A percentile compares a stretch with the other conserved stretches of the same genome.
Evolutionary conservation across 257 asterid genomes (phyloP).

Genomic region (Solanum gandarillasii): DNA sequence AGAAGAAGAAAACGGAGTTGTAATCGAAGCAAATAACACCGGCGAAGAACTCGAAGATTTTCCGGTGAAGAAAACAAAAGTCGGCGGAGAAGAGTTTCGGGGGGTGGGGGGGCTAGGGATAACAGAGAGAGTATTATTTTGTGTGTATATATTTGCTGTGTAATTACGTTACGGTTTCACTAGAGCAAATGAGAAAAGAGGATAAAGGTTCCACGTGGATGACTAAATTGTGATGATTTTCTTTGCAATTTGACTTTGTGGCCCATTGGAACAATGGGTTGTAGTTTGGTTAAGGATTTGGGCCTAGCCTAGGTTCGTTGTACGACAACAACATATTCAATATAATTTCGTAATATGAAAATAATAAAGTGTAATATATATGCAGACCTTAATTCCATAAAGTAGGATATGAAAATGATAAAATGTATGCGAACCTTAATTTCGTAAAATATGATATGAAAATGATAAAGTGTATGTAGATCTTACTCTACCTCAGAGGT

Average conservation of each 20-base stretch:
- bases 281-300: neutral
- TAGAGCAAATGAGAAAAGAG: constrained; percentile 19
- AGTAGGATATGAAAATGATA: no score
- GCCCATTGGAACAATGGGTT: neutral
- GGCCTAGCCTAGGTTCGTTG: neutral
- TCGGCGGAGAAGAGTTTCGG: neutral
- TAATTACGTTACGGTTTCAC: constrained; percentile 6
- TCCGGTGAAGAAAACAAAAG: neutral
- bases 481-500: no score
- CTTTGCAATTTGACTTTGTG: neutral
- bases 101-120: neutral
- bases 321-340: neutral
- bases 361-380: no score
- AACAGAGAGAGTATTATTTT: neutral
- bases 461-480: no score
- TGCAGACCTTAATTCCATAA: no score
- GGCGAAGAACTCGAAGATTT: neutral
- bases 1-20: neutral
- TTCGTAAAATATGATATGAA: no score
- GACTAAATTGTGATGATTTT: neutral
- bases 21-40: neutral
- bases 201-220: constrained; percentile 24
- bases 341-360: no score
- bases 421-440: no score
- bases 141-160: neutral